Base-by-base conservation (phyloP, 768 basidiomycete genomes). In the Suillus clintonianus region DNA sequence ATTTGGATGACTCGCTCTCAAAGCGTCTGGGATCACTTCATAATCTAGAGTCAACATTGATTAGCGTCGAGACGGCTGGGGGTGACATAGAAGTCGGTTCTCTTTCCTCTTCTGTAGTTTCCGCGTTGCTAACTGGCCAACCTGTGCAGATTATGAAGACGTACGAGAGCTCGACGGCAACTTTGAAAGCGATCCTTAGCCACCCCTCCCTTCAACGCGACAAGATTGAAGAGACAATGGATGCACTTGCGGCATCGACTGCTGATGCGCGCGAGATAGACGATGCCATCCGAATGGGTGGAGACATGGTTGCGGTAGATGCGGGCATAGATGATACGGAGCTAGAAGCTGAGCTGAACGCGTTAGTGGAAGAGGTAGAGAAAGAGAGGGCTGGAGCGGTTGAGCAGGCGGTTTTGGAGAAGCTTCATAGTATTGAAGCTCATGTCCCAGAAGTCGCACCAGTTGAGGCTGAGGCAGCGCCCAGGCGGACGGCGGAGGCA, bases 41-140 rank as follows among this genome's bases (percentile, higher is more conserved):
- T 62, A 91, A 87, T 42, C 79, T 98, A 9, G 88, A 91, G 67
- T 80, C 85, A 14, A 94, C 95, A 0, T 74, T 97, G 42, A 78
- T 93, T 51, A 84, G 86, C 51, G 93, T 98, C 6, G 94, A 99
- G 76, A 85, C 88, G 4, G 92, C 95, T n/a, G 92, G 92, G 34
- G 90, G 89, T 3, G 92, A 98, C 74, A 82, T 95, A 13, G 89
- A 94, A 81, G 95, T 95, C 71, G 48, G 79, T 71, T 7, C 10
- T 10, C 37, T 37, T 15, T 32, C 22, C n/a, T 62, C 51, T 50
- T 24, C 43, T 61, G 60, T 60, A 48, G 50, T 47, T n/a, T 14
- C 58, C 42, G 22, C 43, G 34, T 8, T 3, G 54, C 3, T 37
- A 58, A 58, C 62, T 65, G 30, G 60, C 34, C 1, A 22, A 59